Evolutionary conservation across 139 green algal genomes (phyloP).

Genomic region (Deuterostichococcus epilithicus): DNA sequence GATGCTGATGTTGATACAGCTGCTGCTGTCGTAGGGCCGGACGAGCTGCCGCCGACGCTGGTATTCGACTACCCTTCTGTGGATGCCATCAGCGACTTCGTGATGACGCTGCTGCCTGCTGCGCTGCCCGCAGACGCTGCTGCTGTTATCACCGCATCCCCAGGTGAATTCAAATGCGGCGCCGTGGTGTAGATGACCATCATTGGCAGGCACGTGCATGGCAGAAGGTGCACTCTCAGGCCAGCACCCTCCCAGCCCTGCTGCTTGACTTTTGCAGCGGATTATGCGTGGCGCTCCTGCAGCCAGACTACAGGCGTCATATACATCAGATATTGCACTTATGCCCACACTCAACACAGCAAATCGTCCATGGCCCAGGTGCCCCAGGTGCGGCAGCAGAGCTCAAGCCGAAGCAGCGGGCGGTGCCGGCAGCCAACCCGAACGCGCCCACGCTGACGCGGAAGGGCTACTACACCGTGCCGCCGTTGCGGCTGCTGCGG

Average conservation of each 20-base stretch:
- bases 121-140: not conserved
- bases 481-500: conserved; percentile 5
- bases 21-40: not conserved
- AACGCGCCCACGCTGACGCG: conserved; percentile 17
- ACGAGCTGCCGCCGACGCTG: conserved; percentile 49
- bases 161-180: no score
- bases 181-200: no score
- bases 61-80: conserved; percentile 71
- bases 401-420: not conserved
- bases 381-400: not conserved
- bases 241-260: no score
- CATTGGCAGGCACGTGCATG: no score
- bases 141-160: not conserved
- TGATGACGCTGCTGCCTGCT: conserved; percentile 17
- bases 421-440: conserved; percentile 10
- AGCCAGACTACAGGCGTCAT: not conserved
- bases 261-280: no score
- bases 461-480: conserved; percentile 23
- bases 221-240: no score
- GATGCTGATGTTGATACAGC: no score
- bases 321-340: not conserved
- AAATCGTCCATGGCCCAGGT: not conserved
- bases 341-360: not conserved
- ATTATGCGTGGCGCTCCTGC: no score
- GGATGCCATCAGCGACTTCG: conserved; percentile 39